Conservation (phyloP, 768 basidiomycete genomes). For the Arthromyces matolae region DNA sequence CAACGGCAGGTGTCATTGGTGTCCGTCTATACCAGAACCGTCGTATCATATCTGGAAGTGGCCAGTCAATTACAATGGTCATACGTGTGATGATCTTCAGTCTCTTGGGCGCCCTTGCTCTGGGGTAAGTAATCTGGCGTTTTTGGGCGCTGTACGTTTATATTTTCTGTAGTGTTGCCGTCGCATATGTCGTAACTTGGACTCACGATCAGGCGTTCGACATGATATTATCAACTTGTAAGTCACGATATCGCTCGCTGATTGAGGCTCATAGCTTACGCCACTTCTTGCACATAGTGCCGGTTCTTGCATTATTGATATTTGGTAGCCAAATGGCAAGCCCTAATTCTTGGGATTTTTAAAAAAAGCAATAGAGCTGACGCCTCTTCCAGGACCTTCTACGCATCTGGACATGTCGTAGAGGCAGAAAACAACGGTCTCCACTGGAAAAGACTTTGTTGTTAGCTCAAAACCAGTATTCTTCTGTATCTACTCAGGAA, state of each 20-base stretch:
- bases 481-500: slow-evolving; percentile 4
- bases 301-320: slow-evolving; percentile 20
- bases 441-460: slow-evolving; percentile 2
- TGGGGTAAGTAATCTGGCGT: slow-evolving; percentile 18
- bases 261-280: background rate
- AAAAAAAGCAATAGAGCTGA: slow-evolving; percentile 1
- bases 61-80: slow-evolving; percentile 21
- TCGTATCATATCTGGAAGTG: slow-evolving; percentile 5
- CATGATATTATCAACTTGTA: slow-evolving; percentile 22
- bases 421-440: background rate
- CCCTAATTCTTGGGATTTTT: background rate
- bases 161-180: slow-evolving; percentile 14
- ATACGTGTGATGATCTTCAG: slow-evolving; percentile 29
- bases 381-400: slow-evolving; percentile 8
- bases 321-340: slow-evolving; percentile 24
- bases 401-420: slow-evolving; percentile 10
- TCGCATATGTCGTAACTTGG: slow-evolving; percentile 20
- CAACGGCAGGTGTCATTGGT: slow-evolving; percentile 19
- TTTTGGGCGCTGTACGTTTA: background rate
- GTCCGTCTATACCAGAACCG: slow-evolving; percentile 24
- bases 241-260: background rate
- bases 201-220: slow-evolving; percentile 22
- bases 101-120: slow-evolving; percentile 21
- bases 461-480: slow-evolving; percentile 9
- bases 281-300: slow-evolving; percentile 15